A percentile compares a stretch with the other conserved stretches of the same genome.
phyloP scores from a whole-genome alignment of 139 green algal species.

The Pseudopediastrum boryanum region DNA sequence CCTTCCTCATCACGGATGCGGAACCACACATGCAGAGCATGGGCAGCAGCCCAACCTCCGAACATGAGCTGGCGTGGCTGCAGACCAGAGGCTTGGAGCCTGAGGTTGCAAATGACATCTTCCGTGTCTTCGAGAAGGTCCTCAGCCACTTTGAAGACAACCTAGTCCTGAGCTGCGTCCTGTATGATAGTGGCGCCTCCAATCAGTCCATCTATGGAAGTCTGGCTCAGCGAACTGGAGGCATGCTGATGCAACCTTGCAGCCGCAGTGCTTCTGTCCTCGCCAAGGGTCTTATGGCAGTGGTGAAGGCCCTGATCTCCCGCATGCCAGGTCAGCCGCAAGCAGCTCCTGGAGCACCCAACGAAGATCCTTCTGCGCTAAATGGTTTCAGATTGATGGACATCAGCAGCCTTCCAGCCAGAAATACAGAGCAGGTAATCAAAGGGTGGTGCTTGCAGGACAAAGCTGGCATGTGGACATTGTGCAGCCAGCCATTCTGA shows the following conservation, averaged over 20 bases:
- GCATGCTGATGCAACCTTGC: slow-evolving; percentile 15
- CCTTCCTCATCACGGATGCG: slow-evolving; percentile 29
- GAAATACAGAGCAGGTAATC: not conserved
- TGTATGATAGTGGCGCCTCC: not conserved
- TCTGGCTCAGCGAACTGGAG: slow-evolving; percentile 18
- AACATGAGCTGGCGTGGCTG: too few relatives aligned
- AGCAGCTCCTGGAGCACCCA: not conserved
- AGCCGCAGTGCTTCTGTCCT: not conserved
- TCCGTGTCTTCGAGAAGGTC: not conserved
- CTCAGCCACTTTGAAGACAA: slow-evolving; percentile 12
- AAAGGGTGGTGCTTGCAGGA: too few relatives aligned
- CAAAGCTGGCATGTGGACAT: too few relatives aligned
- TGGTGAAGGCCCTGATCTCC: slow-evolving; percentile 1
- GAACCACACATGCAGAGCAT: not conserved
- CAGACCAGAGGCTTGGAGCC: not conserved
- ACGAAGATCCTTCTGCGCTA: not conserved
- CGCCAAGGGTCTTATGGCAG: not conserved
- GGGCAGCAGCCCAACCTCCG: too few relatives aligned
- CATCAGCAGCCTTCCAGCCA: not conserved
- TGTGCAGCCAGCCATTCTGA: too few relatives aligned
- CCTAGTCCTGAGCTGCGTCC: slow-evolving; percentile 14
- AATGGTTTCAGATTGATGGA: slow-evolving; percentile 9
- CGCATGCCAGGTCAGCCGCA: not conserved
- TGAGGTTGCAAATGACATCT: not conserved
- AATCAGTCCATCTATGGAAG: not conserved